Conservation (phyloP, 2,329 filamentous ascomycete genomes). For the Fusarium brevicatenulatum region DNA sequence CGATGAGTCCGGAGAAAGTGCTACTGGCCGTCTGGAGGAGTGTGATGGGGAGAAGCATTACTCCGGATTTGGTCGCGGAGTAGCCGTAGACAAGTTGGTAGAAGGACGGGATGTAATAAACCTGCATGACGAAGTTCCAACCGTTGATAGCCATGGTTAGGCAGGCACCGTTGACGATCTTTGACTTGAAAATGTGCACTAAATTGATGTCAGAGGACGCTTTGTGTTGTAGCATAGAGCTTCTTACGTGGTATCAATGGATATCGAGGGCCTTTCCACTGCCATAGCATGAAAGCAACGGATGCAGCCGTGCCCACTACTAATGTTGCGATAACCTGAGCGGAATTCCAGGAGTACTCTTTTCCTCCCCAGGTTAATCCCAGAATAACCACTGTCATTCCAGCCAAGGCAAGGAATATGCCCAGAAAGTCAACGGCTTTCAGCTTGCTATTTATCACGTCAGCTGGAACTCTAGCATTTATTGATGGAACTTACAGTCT, state of each 20-base stretch:
- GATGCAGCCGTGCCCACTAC: constrained; percentile 59
- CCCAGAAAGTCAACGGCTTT: constrained; percentile 63
- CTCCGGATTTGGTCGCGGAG: constrained; percentile 54
- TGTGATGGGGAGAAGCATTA: constrained; percentile 55
- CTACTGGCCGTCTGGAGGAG: constrained; percentile 59
- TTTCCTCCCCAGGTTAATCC: constrained; percentile 69
- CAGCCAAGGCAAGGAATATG: constrained; percentile 56
- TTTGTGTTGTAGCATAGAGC: fast-evolving
- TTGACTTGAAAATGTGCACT: constrained; percentile 64
- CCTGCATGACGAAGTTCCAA: constrained; percentile 68
- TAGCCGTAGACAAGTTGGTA: constrained; percentile 59
- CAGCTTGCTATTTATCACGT: constrained; percentile 51
- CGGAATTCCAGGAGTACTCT: constrained; percentile 65
- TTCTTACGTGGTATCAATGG: constrained; percentile 57
- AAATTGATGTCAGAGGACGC: not conserved
- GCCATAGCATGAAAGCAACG: constrained; percentile 63
- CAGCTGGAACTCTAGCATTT: not conserved
- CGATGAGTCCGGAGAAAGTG: constrained; percentile 62
- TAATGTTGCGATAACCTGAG: constrained; percentile 64
- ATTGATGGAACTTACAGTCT: constrained; percentile 46
- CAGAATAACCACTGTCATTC: constrained; percentile 58
- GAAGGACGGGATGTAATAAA: constrained; percentile 60
- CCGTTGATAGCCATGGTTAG: constrained; percentile 68
- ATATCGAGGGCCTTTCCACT: constrained; percentile 59
- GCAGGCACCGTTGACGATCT: constrained; percentile 64